Evolutionary conservation across 495 filamentous ascomycete genomes (phyloP).

Genomic region (Aspergillus baeticus): DNA sequence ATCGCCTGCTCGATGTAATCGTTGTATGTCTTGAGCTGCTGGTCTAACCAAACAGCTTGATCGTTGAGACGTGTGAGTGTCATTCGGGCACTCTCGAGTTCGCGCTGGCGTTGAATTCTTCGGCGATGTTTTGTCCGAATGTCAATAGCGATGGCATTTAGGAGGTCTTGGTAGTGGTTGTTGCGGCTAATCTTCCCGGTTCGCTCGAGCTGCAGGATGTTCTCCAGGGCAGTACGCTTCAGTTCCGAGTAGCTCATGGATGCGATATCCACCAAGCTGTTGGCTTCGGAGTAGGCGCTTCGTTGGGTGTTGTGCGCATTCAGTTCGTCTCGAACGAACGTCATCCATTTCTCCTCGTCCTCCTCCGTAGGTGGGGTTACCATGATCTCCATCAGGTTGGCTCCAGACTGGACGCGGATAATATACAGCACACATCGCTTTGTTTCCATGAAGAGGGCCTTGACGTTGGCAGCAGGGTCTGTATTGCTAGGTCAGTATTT

Average conservation of each 20-base stretch:
- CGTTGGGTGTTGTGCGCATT: conserved; percentile 63
- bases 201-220: conserved; percentile 84
- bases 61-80: conserved; percentile 84
- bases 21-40: conserved; percentile 95
- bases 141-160: conserved; percentile 94
- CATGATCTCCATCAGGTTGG: conserved; percentile 91
- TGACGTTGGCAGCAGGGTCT: conserved; percentile 89
- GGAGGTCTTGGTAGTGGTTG: conserved; percentile 93
- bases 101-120: conserved; percentile 83
- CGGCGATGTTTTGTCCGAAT: conserved; percentile 96
- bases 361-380: conserved; percentile 83
- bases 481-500: conserved; percentile 14
- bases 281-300: conserved; percentile 88
- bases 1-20: conserved; percentile 99
- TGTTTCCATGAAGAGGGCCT: conserved; percentile 94
- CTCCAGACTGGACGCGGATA: conserved; percentile 91
- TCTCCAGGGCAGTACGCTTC: conserved; percentile 90
- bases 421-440: conserved; percentile 98
- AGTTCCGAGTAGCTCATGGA: conserved; percentile 88
- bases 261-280: conserved; percentile 80
- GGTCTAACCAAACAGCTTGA: conserved; percentile 89
- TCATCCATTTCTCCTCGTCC: conserved; percentile 86
- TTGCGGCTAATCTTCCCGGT: conserved; percentile 82
- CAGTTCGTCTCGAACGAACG: conserved; percentile 81
- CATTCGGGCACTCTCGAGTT: conserved; percentile 82